Evolutionary conservation across 306 rosid genomes (phyloP).

Genomic region (Trifolium subterraneum): DNA sequence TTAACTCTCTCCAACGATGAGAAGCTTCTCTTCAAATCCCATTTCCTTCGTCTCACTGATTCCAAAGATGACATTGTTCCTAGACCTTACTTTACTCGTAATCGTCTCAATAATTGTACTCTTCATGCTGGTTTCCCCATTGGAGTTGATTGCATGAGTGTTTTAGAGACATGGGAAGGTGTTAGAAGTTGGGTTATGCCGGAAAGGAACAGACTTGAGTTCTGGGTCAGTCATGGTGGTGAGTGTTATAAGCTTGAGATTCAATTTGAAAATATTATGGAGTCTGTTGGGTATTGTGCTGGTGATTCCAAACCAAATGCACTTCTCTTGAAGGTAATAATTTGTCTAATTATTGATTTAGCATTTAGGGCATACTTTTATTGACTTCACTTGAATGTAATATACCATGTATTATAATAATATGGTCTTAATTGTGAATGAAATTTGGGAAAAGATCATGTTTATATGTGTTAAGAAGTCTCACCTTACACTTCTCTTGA

Average conservation of each 20-base stretch:
- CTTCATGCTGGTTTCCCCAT: slow-evolving; percentile 61
- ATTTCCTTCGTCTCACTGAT: slow-evolving; percentile 56
- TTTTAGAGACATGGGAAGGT: slow-evolving; percentile 67
- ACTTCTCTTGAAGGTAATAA: slow-evolving; percentile 61
- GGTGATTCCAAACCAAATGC: slow-evolving; percentile 58
- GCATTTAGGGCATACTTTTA: background rate
- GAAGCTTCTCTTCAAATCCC: slow-evolving; percentile 55
- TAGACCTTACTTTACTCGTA: slow-evolving; percentile 51
- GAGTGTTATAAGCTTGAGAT: slow-evolving; percentile 71
- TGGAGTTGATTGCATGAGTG: slow-evolving; percentile 51
- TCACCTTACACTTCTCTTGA: slow-evolving; percentile 63
- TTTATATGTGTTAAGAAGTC: too few species aligned
- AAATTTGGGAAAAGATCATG: too few species aligned
- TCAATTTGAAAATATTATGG: slow-evolving; percentile 71
- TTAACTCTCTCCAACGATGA: slow-evolving; percentile 46
- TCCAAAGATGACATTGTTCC: slow-evolving; percentile 61
- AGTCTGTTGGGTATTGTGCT: slow-evolving; percentile 52
- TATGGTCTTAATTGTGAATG: too few species aligned
- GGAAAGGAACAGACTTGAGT: slow-evolving; percentile 68
- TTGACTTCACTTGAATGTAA: too few species aligned
- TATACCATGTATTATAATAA: too few species aligned
- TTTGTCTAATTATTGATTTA: background rate
- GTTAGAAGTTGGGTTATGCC: slow-evolving; percentile 77
- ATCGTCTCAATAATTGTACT: slow-evolving; percentile 51
- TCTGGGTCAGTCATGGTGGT: slow-evolving; percentile 52